Evolutionary conservation across 129 eudicot genomes (phyloP).

Genomic region (Deinandra increscens): DNA sequence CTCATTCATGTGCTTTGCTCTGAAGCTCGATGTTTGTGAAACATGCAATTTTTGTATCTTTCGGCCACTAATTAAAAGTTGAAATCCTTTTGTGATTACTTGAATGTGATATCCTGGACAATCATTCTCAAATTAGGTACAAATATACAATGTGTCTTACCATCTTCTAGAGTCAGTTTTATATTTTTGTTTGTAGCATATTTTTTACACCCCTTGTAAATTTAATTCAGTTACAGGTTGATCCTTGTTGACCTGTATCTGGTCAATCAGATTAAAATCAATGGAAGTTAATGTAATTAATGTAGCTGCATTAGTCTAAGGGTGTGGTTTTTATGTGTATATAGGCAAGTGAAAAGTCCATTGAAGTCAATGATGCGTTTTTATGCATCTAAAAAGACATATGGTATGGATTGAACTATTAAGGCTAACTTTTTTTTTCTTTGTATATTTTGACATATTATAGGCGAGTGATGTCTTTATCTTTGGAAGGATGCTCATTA

Average conservation of each 20-base stretch:
- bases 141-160: background rate
- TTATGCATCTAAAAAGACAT: background rate
- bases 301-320: conserved; percentile 1
- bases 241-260: background rate
- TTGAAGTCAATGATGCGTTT: background rate
- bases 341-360: background rate
- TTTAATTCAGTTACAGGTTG: background rate
- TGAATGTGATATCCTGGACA: background rate
- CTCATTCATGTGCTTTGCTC: background rate
- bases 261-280: background rate
- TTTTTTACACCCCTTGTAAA: background rate
- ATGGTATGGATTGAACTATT: background rate
- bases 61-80: background rate
- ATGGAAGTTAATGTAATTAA: background rate
- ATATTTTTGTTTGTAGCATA: background rate
- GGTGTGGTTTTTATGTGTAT: conserved; percentile 2
- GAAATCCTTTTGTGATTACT: background rate
- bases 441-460: conserved; percentile 5
- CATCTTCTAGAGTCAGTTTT: background rate
- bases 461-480: conserved; percentile 68
- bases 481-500: conserved; percentile 88
- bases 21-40: conserved; percentile 7
- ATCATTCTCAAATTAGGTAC: background rate
- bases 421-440: background rate
- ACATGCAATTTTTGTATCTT: background rate